phyloP scores from a whole-genome alignment of 2,329 filamentous ascomycete species.

The Diaporthe sp. region DNA sequence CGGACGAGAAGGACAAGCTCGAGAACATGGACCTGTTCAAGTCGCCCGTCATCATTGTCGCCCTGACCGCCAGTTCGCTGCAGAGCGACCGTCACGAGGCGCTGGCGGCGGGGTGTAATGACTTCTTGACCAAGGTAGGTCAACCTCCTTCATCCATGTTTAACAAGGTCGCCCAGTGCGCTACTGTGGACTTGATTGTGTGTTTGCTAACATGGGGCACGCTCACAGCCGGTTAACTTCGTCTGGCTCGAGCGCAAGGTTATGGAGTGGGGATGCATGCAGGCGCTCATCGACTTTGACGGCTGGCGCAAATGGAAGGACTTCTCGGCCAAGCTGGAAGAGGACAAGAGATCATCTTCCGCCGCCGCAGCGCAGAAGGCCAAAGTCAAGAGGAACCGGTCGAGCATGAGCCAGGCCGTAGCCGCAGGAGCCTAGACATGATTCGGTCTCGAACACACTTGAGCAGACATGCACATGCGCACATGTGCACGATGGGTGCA shows the following conservation, averaged over 20 bases:
- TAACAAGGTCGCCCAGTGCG: neutral
- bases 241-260: constrained; percentile 98
- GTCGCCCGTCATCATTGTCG: constrained; percentile 97
- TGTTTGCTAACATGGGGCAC: constrained; percentile 42
- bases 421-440: constrained; percentile 36
- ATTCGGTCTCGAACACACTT: neutral
- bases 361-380: constrained; percentile 34
- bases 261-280: constrained; percentile 99
- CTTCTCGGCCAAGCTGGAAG: constrained; percentile 66
- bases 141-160: neutral
- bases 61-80: constrained; percentile 91
- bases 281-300: constrained; percentile 97
- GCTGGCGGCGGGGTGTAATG: constrained; percentile 94
- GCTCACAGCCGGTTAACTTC: constrained; percentile 91
- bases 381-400: constrained; percentile 41
- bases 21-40: constrained; percentile 83
- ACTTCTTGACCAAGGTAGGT: constrained; percentile 95
- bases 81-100: constrained; percentile 97
- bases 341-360: constrained; percentile 34
- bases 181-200: constrained; percentile 10
- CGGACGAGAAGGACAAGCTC: constrained; percentile 77
- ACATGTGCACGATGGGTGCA: neutral
- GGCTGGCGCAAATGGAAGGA: constrained; percentile 99
- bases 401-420: constrained; percentile 35
- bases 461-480: neutral